Percentiles rank a stretch among this genome's conserved stretches.
Conservation (phyloP, 2,329 filamentous ascomycete genomes). For the Coniella lustricola region DNA sequence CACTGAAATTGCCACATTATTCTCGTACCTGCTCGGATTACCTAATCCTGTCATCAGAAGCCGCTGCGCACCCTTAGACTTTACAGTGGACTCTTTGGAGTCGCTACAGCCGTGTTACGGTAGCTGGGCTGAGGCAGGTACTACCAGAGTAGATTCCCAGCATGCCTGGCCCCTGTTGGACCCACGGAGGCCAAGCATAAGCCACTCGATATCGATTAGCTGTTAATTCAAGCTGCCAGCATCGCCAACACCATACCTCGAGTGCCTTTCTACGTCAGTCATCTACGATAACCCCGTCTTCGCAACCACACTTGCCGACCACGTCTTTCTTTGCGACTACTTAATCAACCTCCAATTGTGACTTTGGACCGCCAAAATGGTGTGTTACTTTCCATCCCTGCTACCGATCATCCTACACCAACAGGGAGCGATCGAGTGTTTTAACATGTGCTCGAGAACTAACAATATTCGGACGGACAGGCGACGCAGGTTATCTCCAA, state of each 20-base stretch:
- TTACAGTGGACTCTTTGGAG: too few relatives aligned
- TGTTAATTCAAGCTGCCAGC: constrained; percentile 3
- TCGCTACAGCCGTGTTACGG: too few relatives aligned
- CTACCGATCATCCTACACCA: background rate
- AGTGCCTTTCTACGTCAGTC: background rate
- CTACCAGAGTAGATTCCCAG: background rate
- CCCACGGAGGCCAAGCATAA: background rate
- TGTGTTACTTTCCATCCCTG: background rate
- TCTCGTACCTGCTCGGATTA: too few relatives aligned
- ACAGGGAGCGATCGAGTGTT: constrained; percentile 9
- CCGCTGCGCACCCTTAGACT: too few relatives aligned
- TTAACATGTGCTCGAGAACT: background rate
- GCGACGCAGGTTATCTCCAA: constrained; percentile 70
- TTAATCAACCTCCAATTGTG: background rate
- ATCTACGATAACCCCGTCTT: background rate
- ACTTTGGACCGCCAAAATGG: constrained; percentile 15
- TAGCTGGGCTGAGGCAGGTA: too few relatives aligned
- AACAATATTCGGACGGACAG: constrained; percentile 22
- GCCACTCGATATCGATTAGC: constrained; percentile 5
- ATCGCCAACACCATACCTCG: background rate
- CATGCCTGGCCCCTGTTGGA: background rate
- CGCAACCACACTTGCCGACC: background rate
- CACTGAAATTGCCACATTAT: too few relatives aligned
- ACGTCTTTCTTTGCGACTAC: too few relatives aligned
- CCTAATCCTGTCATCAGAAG: too few relatives aligned